Evolutionary conservation across 148 eudicot genomes (phyloP).

Genomic region (Drosera capensis): DNA sequence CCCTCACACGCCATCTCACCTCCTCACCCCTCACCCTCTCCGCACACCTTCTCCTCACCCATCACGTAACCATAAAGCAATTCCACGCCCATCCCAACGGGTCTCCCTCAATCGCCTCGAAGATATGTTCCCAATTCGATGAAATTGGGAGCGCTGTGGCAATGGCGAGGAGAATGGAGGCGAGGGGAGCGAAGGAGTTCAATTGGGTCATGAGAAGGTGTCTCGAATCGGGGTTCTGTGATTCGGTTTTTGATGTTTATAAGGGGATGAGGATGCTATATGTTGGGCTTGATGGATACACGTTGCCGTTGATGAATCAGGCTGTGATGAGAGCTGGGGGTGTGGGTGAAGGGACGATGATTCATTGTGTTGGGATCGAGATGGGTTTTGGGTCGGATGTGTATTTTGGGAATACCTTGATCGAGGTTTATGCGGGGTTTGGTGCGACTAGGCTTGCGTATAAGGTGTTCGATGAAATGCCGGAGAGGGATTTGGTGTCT

Average conservation of each 20-base stretch:
- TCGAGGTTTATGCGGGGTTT: constrained; percentile 27
- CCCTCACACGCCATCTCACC: no score
- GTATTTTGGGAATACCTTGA: constrained; percentile 32
- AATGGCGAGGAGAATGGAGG: no score
- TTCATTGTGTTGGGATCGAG: constrained; percentile 16
- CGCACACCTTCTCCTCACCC: no score
- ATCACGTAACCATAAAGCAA: no score
- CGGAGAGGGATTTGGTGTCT: constrained; percentile 39
- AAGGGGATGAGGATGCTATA: constrained; percentile 16
- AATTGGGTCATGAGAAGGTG: constrained; percentile 16
- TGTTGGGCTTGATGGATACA: constrained; percentile 15
- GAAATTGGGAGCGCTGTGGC: no score
- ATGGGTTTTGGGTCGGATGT: constrained; percentile 19
- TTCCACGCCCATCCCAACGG: no score
- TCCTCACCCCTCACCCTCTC: no score
- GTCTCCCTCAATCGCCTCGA: no score
- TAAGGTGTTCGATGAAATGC: constrained; percentile 54
- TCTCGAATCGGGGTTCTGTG: constrained; percentile 7
- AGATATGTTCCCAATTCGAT: no score
- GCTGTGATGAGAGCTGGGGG: constrained; percentile 8
- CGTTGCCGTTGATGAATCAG: constrained; percentile 18
- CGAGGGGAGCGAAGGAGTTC: no score
- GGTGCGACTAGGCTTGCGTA: constrained; percentile 1
- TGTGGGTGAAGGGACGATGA: constrained; percentile 8
- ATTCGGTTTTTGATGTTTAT: constrained; percentile 14